These are phyloP conservation scores for Eutrema yunnanense DNA, from an alignment of 345 rosid species.

Conservation along the genomic window DNA sequence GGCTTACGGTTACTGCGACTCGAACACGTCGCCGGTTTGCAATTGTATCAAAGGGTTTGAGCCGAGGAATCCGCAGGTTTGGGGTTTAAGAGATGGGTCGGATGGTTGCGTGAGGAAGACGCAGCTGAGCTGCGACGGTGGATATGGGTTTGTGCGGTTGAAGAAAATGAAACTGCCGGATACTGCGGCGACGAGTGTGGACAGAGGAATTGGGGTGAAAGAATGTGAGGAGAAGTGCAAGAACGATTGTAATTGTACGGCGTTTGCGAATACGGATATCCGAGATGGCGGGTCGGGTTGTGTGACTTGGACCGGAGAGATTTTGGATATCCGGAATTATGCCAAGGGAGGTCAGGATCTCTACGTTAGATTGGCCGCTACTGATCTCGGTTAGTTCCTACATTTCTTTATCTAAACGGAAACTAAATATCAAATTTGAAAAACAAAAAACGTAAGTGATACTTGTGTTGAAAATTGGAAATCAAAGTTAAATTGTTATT, in stretches of 20 bases:
- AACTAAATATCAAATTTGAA: neutral
- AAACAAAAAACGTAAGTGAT: neutral
- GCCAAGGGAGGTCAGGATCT: constrained; percentile 63
- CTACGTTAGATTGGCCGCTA: constrained; percentile 64
- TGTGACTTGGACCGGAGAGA: constrained; percentile 43
- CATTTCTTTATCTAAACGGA: neutral
- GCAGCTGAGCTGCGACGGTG: constrained; percentile 30
- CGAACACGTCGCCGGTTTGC: constrained; percentile 71
- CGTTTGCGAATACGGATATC: constrained; percentile 38
- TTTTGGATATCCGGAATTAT: constrained; percentile 36
- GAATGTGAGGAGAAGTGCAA: constrained; percentile 38
- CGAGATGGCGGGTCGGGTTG: constrained; percentile 41
- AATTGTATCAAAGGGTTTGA: constrained; percentile 54
- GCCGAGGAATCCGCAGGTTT: constrained; percentile 47
- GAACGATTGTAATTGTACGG: constrained; percentile 43
- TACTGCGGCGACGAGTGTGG: constrained; percentile 35
- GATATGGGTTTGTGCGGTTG: constrained; percentile 51
- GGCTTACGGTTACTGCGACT: constrained; percentile 56
- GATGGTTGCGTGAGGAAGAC: constrained; percentile 65
- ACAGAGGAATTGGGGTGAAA: constrained; percentile 22
- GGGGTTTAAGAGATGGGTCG: constrained; percentile 56
- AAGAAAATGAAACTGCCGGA: constrained; percentile 70
- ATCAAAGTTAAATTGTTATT: constrained; percentile 5
- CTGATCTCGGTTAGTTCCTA: constrained; percentile 59
- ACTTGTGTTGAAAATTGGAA: neutral